Base-by-base conservation (phyloP, 2,329 filamentous ascomycete species). In the Venturia nashicola region DNA sequence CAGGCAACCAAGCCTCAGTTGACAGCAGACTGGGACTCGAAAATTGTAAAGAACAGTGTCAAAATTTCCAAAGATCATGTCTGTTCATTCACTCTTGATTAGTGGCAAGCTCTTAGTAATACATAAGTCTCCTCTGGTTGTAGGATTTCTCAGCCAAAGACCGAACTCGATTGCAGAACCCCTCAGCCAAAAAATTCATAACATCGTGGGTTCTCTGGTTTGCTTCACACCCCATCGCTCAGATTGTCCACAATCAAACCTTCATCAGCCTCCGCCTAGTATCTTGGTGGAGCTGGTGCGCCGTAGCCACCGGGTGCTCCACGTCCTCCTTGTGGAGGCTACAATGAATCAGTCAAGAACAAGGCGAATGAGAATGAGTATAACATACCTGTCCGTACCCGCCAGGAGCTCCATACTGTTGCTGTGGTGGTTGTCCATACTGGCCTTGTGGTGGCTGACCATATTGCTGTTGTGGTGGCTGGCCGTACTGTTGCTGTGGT, bases 381-480 rank as follows among this genome's bases (percentile, higher is more conserved):
- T 18, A 2, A 6, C 16, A n/a, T 57, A 57, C 51, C 51, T 57
- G 51, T 57, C 32, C 27, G 32, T 57, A 57, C 16, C 51, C 51
- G 36, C 51, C 51, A n/a, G 51, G 51, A 20, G 51, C 43, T 40
- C 61, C 61, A 11, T 46, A 54, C 12, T 43, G 46, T n/a, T 40
- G 46, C 36, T 39, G 61, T 20, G 61, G 61, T 20, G 42, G 61
- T 11, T 46, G 42, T 8, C 66, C 65, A 14, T 66, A 68, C n/a
- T 71, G 71, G 57, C 63, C 65, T 59, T 62, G 68, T 20, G 69
- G 72, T 63, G 63, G 63, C 23, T 69, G 67, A 40, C 68, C 71
- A 16, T 71, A 70, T 48, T 73, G 71, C 57, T 32, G 65, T 55
- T 57, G 63, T 55, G 66, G 66, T 44, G 65, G 65, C n/a, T 48